Evolutionary conservation across 2,329 filamentous ascomycete species (phyloP), one percentile per base, ranked within the genome.

Genomic region (Aspergillus sclerotialis): DNA sequence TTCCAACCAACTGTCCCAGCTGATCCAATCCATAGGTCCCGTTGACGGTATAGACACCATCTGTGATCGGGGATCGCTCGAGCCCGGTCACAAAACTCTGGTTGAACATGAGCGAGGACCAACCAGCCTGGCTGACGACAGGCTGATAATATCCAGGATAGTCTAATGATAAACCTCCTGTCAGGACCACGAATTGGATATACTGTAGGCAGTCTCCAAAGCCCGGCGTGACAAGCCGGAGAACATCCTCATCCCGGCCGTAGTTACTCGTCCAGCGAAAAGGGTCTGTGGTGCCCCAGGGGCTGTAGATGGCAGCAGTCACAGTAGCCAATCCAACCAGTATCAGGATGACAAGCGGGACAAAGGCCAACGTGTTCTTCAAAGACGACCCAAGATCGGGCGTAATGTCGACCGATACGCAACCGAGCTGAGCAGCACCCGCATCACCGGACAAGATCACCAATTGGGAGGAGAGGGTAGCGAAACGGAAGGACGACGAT

Each of bases 251-350:
- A 50, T 98, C 92, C 48, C 90, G 80, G 23, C 92, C 92, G 57
- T 94, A 96, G 57, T 98, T 98, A 54, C 87, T 93, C n/a, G 87
- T 88, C 88, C 90, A 98, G 46, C 85, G 81, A 58, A 96, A 96
- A 13, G 90, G 73, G 56, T 98, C 84, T 6, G 78, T 78, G 2
- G 87, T 85, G 13, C 92, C 92, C 90, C 92, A 98, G 0, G 92
- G 92, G 53, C 89, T 95, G 56, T 80, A 90, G 24, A 93, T 85
- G 32, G 80, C 84, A 3, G 92, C 88, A 45, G 87, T 79, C 23
- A 89, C 69, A 5, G 90, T 94, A 10, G 89, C 87, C 38, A 88
- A 61, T 2, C 80, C 92, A 29, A 93, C 85, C 26, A 90, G 70
- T 3, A 90, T 65, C 19, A 98, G 70, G 15, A 95, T 76, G 3